Percentiles rank a stretch among this genome's conserved stretches.
These are phyloP conservation scores for Osmanthus fragrans DNA, from an alignment of 257 asterid species.

Conservation along the genomic window DNA sequence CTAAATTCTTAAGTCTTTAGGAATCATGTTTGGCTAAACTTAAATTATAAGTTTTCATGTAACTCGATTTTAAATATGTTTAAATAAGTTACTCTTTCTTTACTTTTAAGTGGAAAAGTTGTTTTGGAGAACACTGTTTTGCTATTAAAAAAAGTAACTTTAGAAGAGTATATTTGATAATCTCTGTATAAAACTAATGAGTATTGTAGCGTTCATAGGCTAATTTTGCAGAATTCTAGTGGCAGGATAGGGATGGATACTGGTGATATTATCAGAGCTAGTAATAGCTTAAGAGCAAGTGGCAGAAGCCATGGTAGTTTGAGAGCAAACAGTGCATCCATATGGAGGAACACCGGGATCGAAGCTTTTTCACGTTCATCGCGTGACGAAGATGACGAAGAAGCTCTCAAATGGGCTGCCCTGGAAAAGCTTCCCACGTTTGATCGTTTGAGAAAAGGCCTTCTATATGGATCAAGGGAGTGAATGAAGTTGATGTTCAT, in stretches of 20 bases:
- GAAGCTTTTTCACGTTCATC: constrained; percentile 57
- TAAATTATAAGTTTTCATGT: too few relatives aligned
- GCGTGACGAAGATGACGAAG: constrained; percentile 68
- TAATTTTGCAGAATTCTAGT: neutral
- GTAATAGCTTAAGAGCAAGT: constrained; percentile 34
- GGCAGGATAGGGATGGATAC: constrained; percentile 25
- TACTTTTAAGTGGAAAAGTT: neutral
- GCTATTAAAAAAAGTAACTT: too few relatives aligned
- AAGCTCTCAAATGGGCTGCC: constrained; percentile 68
- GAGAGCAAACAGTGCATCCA: constrained; percentile 39
- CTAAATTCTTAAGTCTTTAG: neutral
- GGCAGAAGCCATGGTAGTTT: constrained; percentile 33
- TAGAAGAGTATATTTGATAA: too few relatives aligned
- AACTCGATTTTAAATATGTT: too few relatives aligned
- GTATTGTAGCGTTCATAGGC: neutral
- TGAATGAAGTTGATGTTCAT: constrained; percentile 48
- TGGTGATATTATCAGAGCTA: constrained; percentile 18
- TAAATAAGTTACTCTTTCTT: neutral
- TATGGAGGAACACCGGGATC: constrained; percentile 54
- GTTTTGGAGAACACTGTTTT: neutral
- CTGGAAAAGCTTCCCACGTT: constrained; percentile 69
- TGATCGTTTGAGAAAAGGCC: constrained; percentile 64
- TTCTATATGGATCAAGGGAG: constrained; percentile 59
- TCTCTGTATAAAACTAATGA: neutral
- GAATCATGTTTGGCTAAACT: neutral